Conservation (phyloP, 495 filamentous ascomycete species). For the Xanthoparmelia taractica region DNA sequence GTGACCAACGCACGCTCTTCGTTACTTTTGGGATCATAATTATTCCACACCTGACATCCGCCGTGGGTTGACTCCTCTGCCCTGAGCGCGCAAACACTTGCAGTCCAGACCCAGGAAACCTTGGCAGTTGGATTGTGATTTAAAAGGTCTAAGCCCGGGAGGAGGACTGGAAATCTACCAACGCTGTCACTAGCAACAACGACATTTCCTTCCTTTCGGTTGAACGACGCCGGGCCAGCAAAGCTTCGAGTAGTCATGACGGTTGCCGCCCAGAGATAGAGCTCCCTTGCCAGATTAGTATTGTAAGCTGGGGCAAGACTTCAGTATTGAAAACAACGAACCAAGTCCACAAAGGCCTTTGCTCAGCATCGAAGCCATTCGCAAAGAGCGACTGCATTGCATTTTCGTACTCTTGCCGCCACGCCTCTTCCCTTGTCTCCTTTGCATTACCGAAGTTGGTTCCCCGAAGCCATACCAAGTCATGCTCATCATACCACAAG, state of each 20-base stretch:
- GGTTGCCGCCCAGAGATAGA: slow-evolving; percentile 58
- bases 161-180: slow-evolving; percentile 38
- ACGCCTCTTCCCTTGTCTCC: slow-evolving; percentile 35
- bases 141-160: slow-evolving; percentile 53
- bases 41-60: slow-evolving; percentile 55
- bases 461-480: slow-evolving; percentile 50
- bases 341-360: slow-evolving; percentile 16
- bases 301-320: background rate
- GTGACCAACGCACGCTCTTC: slow-evolving; percentile 47
- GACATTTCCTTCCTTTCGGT: slow-evolving; percentile 3
- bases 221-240: slow-evolving; percentile 23
- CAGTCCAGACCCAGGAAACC: slow-evolving; percentile 53
- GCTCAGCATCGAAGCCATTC: background rate
- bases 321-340: background rate
- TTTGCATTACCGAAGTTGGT: slow-evolving; percentile 50
- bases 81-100: slow-evolving; percentile 40
- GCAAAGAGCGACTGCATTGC: slow-evolving; percentile 32
- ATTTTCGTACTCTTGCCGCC: slow-evolving; percentile 45
- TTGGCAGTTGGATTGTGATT: slow-evolving; percentile 53
- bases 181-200: background rate
- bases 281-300: slow-evolving; percentile 39
- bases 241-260: slow-evolving; percentile 53
- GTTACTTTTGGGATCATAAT: slow-evolving; percentile 61
- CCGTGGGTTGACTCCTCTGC: slow-evolving; percentile 39
- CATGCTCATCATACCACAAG: slow-evolving; percentile 49